Base-by-base conservation (phyloP, 805 yeast species). In the Saccharomycopsis fibuligera region DNA sequence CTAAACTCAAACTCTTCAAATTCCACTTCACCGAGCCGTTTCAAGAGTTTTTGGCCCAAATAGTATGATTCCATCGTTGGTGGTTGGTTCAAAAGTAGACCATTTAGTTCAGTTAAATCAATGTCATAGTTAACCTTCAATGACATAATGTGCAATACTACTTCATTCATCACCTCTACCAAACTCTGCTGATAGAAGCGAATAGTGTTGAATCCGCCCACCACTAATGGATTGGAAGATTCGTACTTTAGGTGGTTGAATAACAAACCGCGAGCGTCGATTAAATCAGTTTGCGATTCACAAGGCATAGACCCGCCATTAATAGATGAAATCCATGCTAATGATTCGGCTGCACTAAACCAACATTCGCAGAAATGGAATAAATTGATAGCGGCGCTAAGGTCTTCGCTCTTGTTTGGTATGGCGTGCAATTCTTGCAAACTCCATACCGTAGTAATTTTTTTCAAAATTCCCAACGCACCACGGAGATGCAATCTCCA, bases 401-500 rank as follows among this genome's bases (percentile, higher is more conserved):
- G 41, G 22, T 31, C 48, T 10, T 23, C 16, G 4, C 24, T 9
- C 17, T 39, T 37, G 4, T 21, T 4, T 27, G n/a, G 24, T 9
- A 30, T 35, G 29, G 22, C 24, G 19, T 46, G 41, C 6, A 46
- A 6, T 5, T 41, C 41, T 9, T 3, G 3, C 24, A 46, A 5
- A 17, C 30, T 24, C 49, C 49, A 46, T 4, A 6, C 22, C 5
- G 17, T 30, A n/a, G 17, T 30, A 22, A 46, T 46, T 35, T 29
- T 27, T n/a, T 23, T 35, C 25, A 49, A 29, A n/a, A 49, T 39
- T 16, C 42, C 52, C 6, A 39, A 16, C 3, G 52, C 52, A 21
- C 52, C 52, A 16, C 35, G 30, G 35, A 49, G 33, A 40, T 49
- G 52, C 25, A 44, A 41, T 35, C 52, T 39, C 52, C 52, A 49